phyloP scores from a whole-genome alignment of 2,329 filamentous ascomycete genomes.

The Nigrograna mackinnonii region DNA sequence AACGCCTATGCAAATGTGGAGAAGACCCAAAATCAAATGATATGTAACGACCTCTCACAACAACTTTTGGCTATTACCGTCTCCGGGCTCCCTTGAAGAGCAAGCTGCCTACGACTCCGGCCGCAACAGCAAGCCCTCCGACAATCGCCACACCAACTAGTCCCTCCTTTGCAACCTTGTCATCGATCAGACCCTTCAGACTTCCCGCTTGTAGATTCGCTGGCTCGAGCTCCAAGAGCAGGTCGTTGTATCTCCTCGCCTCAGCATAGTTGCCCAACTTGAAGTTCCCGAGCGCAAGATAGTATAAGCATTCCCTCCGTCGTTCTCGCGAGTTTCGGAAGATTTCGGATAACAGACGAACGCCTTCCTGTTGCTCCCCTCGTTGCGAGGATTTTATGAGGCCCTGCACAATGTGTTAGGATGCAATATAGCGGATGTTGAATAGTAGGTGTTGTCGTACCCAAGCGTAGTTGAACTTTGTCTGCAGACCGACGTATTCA shows the following conservation, averaged over 20 bases:
- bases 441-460: constrained; percentile 53
- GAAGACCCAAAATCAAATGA: too few relatives aligned
- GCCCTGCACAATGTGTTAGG: constrained; percentile 60
- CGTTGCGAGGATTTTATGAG: constrained; percentile 90
- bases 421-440: not conserved
- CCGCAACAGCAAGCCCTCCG: constrained; percentile 87
- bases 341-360: constrained; percentile 92
- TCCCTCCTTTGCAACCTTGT: constrained; percentile 94
- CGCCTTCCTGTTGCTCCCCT: constrained; percentile 88
- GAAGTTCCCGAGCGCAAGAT: constrained; percentile 95
- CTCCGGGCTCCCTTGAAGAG: constrained; percentile 76
- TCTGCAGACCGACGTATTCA: constrained; percentile 94
- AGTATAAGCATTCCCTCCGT: constrained; percentile 96
- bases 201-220: constrained; percentile 89
- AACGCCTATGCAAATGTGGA: not conserved
- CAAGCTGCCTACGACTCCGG: constrained; percentile 89
- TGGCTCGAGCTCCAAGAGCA: constrained; percentile 87
- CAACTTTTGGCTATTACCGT: constrained; percentile 51
- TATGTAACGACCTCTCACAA: too few relatives aligned
- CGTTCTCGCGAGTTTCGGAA: constrained; percentile 93
- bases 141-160: constrained; percentile 93
- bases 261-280: constrained; percentile 98
- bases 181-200: constrained; percentile 85
- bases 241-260: constrained; percentile 90
- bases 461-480: constrained; percentile 99